Conservation (phyloP, 257 asterid species). For the Fraxinus quadrangulata region DNA sequence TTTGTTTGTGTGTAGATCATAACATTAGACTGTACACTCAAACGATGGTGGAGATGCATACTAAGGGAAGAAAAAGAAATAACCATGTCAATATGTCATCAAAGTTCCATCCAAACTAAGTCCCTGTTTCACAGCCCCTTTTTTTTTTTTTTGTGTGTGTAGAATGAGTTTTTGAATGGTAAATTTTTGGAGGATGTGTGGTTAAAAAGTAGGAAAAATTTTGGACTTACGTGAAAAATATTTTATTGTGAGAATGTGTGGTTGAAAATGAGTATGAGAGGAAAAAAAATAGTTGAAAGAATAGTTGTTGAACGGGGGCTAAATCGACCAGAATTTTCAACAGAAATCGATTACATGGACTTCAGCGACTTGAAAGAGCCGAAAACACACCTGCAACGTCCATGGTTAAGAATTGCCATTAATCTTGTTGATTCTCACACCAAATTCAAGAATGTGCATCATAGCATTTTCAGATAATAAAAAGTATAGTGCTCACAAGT, state of each 20-base stretch:
- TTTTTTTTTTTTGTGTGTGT: too few species aligned
- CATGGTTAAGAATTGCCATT: too few species aligned
- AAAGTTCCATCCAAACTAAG: not conserved
- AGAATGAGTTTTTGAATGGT: too few species aligned
- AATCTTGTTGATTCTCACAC: not conserved
- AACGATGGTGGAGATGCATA: not conserved
- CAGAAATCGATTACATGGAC: not conserved
- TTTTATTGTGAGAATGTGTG: too few species aligned
- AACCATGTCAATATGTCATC: too few species aligned
- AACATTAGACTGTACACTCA: not conserved
- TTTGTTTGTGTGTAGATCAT: not conserved
- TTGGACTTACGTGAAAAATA: too few species aligned
- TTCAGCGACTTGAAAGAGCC: not conserved
- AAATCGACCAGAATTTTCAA: not conserved
- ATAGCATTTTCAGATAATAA: not conserved
- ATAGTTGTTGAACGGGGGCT: too few species aligned
- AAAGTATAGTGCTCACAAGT: not conserved
- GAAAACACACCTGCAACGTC: not conserved
- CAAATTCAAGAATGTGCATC: not conserved
- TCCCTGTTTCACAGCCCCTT: too few species aligned
- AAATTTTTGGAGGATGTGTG: too few species aligned
- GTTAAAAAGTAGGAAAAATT: too few species aligned
- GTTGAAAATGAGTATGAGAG: too few species aligned
- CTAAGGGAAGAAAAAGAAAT: not conserved
- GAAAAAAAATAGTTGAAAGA: too few species aligned